A percentile compares a stretch with the other conserved stretches of the same genome.
Conservation (phyloP, 2,329 filamentous ascomycete genomes). For the Chaetomium strumarium region DNA sequence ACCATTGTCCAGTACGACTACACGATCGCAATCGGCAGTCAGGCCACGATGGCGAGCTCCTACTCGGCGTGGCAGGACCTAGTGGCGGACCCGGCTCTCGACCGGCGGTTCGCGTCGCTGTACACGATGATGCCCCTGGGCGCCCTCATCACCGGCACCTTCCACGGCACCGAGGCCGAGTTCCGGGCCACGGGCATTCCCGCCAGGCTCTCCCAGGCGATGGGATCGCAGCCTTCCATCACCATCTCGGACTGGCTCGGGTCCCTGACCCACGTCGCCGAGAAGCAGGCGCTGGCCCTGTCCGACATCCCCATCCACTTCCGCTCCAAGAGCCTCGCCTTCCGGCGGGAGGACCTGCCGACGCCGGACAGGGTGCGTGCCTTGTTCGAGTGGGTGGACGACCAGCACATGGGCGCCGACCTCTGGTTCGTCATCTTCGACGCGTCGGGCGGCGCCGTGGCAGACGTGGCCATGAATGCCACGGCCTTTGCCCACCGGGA, state of each 20-base stretch:
- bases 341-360: conserved; percentile 44
- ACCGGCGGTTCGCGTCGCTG: conserved; percentile 52
- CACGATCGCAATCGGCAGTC: conserved; percentile 44
- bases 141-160: conserved; percentile 53
- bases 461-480: conserved; percentile 47
- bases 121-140: conserved; percentile 50
- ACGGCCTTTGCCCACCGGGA: conserved; percentile 60
- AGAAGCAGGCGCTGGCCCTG: conserved; percentile 43
- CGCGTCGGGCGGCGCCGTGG: conserved; percentile 53
- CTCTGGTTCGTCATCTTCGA: conserved; percentile 60
- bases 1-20: conserved; percentile 55
- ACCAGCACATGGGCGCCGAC: conserved; percentile 42
- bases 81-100: conserved; percentile 47
- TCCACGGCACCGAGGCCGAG: conserved; percentile 53
- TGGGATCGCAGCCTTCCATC: conserved; percentile 28
- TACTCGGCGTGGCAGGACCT: conserved; percentile 56
- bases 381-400: conserved; percentile 50
- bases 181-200: conserved; percentile 47
- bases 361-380: conserved; percentile 38
- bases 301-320: conserved; percentile 46
- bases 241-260: conserved; percentile 57
- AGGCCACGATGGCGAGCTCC: conserved; percentile 41
- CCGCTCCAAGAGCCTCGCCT: conserved; percentile 52
- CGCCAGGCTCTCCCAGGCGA: conserved; percentile 38
- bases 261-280: conserved; percentile 47